Conservation (phyloP, 2,329 filamentous ascomycete genomes). For the Apiospora sp. region DNA sequence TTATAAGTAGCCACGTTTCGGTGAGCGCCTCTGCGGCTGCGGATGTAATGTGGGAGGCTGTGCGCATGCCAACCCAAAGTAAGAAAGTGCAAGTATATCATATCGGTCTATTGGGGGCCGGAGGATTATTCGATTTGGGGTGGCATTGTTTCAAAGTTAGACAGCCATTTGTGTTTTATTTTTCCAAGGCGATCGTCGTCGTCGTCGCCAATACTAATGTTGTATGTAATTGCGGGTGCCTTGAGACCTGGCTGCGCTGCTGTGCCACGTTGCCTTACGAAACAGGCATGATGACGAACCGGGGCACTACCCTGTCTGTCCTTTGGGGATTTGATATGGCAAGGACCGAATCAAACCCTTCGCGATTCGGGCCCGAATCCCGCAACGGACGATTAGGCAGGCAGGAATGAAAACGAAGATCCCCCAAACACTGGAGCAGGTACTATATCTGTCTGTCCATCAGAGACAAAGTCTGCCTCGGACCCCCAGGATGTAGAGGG, state of each 20-base stretch:
- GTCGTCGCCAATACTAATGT: not conserved
- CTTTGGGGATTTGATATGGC: not conserved
- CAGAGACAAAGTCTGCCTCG: not conserved
- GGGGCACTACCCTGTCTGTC: not conserved
- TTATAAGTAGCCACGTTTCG: slow-evolving; percentile 5
- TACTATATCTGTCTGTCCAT: not conserved
- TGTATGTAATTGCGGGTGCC: not conserved
- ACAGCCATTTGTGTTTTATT: not conserved
- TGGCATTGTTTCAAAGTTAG: not conserved
- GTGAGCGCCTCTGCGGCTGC: not conserved
- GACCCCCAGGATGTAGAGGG: not conserved
- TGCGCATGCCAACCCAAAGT: not conserved
- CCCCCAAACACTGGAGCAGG: not conserved
- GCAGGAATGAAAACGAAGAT: not conserved
- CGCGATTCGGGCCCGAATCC: not conserved
- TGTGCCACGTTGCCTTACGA: slow-evolving; percentile 11
- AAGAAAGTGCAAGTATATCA: not conserved
- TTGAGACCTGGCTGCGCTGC: not conserved
- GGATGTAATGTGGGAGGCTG: not conserved
- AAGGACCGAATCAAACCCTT: not conserved
- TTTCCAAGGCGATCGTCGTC: not conserved
- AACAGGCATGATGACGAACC: not conserved
- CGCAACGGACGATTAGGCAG: not conserved
- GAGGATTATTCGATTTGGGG: not conserved
- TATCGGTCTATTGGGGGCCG: not conserved